These are phyloP conservation scores for Chalaropsis ovoidea DNA, from an alignment of 2,329 filamentous ascomycete species.

Conservation along the genomic window DNA sequence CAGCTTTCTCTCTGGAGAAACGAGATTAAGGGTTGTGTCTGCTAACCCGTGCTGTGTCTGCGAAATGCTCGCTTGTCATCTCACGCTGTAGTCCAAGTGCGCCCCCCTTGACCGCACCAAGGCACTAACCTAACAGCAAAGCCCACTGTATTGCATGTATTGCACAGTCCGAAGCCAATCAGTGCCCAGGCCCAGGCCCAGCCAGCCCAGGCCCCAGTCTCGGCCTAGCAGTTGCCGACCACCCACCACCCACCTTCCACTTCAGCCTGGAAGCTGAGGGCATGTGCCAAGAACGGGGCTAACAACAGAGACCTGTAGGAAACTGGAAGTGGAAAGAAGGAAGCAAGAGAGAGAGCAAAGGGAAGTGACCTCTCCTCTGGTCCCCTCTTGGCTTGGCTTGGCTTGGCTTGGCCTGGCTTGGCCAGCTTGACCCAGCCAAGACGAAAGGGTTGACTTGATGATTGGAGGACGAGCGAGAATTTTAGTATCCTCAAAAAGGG, in stretches of 20 bases:
- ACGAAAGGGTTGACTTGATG: neutral
- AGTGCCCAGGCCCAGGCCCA: neutral
- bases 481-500: neutral
- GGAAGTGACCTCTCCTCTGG: neutral
- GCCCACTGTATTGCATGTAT: neutral
- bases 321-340: neutral
- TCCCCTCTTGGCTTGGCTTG: neutral
- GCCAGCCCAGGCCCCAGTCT: neutral
- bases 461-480: neutral
- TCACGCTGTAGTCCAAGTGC: neutral
- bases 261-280: slow-evolving; percentile 6
- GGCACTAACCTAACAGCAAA: neutral
- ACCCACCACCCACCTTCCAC: neutral
- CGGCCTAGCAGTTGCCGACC: neutral
- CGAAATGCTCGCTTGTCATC: neutral
- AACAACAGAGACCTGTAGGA: neutral
- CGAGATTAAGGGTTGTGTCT: slow-evolving; percentile 8
- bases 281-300: slow-evolving; percentile 5
- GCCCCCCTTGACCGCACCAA: neutral
- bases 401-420: neutral
- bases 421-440: neutral
- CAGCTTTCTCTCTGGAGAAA: neutral
- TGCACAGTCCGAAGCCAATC: neutral
- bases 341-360: slow-evolving; percentile 1
- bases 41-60: neutral